Percentiles rank a stretch among this genome's conserved stretches.
Evolutionary conservation across 2,329 filamentous ascomycete genomes (phyloP).

Genomic region (Fusarium sp.): DNA sequence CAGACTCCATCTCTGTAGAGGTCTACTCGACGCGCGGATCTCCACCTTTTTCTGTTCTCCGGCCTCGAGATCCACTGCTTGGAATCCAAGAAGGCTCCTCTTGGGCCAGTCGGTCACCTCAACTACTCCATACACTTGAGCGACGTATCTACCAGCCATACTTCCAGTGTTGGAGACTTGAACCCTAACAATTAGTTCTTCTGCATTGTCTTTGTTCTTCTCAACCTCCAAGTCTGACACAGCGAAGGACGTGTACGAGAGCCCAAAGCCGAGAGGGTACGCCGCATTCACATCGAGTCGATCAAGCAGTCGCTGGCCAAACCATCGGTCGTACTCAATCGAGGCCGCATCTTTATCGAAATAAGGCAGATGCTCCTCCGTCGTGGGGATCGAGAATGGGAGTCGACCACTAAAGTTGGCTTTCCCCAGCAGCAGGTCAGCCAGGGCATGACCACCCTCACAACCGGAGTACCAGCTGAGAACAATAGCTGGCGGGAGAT

Average conservation of each 20-base stretch:
- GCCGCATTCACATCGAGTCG: constrained; percentile 14
- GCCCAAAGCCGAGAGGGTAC: constrained; percentile 36
- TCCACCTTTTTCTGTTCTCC: neutral
- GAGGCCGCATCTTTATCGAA: constrained; percentile 23
- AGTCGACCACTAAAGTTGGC: constrained; percentile 21
- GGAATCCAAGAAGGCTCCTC: constrained; percentile 24
- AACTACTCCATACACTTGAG: constrained; percentile 31
- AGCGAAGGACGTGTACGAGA: constrained; percentile 33
- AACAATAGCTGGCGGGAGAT: constrained; percentile 12
- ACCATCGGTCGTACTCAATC: constrained; percentile 33
- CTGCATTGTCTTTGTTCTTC: neutral
- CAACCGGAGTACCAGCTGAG: constrained; percentile 36
- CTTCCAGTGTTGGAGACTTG: constrained; percentile 16
- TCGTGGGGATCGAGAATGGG: constrained; percentile 32
- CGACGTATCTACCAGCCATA: constrained; percentile 14
- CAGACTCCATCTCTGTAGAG: constrained; percentile 12
- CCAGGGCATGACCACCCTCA: constrained; percentile 32
- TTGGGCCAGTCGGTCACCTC: constrained; percentile 7
- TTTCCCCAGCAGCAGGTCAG: constrained; percentile 23
- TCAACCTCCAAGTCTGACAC: neutral
- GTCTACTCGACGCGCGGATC: constrained; percentile 1
- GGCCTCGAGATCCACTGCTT: neutral
- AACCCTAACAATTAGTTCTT: neutral
- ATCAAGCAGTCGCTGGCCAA: constrained; percentile 35
- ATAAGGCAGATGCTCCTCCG: constrained; percentile 25